Evolutionary conservation across 768 basidiomycete species (phyloP), one percentile per base, ranked within the genome.

Genomic region (Mycena haematopus): DNA sequence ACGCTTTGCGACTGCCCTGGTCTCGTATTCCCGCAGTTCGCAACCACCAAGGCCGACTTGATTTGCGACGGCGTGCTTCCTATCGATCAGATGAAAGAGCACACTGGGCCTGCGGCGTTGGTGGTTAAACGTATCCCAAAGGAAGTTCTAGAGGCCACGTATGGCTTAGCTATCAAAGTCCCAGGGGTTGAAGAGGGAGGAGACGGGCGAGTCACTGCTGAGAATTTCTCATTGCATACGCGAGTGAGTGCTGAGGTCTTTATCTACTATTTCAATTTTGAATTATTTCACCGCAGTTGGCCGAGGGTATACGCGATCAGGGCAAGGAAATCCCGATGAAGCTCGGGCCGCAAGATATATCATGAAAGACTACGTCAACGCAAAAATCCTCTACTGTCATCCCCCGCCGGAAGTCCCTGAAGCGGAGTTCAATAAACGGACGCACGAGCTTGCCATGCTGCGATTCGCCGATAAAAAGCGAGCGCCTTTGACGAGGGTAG

Each of bases 321-420:
- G 96, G 1, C 94, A 96, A 78, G 97, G 97, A 45, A 97, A 96
- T 76, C 96, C 96, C 11, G 97, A 99, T 72, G 95, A 98, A 72
- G 94, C 97, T 31, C 89, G 95, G 54, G 87, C 97, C 0, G 93
- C 96, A 17, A 87, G 97, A 61, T 90, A 91, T 71, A 81, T 99
- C 58, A 82, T 99, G 52, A 99, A 99, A 75, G 97, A 99, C 77
- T 99, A 96, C 71, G 95, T 99, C 63, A 95, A 91, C 68, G 97
- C 92, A 25, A 95, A 93, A 69, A 82, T 99, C 0, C 82, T 99
- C 10, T 98, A 85, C 74, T 95, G 93, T 67, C 91, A 96, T 66
- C 87, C 93, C 17, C 92, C 96, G n/a, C 94, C 96, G 1, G 86
- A 78, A 13, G 75, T 85, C 4, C 71, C 84, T 1, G 84, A 88